Percentiles rank a stretch among this genome's conserved stretches.
Evolutionary conservation across 2,329 filamentous ascomycete genomes (phyloP).

Genomic region (Fusarium secorum): DNA sequence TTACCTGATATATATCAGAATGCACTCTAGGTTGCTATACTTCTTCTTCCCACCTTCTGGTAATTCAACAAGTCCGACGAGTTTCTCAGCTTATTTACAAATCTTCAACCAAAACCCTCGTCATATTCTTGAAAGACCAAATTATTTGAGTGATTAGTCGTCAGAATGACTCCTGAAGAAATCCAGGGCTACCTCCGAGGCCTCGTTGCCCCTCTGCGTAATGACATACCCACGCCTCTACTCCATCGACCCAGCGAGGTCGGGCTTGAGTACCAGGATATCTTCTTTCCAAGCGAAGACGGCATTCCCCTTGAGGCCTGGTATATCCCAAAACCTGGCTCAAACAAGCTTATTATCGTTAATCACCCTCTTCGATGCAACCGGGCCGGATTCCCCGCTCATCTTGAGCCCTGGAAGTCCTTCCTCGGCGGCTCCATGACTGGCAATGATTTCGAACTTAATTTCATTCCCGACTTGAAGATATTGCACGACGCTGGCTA

Average conservation of each 20-base stretch:
- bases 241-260: not conserved
- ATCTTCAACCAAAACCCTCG: rapidly evolving
- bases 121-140: rapidly evolving
- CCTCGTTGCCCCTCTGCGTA: not conserved
- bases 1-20: rapidly evolving
- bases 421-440: not conserved
- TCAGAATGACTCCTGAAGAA: not conserved
- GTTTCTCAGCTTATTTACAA: too few relatives aligned
- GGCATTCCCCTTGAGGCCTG: not conserved
- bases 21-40: rapidly evolving
- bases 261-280: rapidly evolving
- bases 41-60: not conserved
- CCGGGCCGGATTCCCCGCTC: not conserved
- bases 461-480: not conserved
- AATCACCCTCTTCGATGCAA: not conserved
- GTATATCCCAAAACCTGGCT: not conserved
- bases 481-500: not conserved
- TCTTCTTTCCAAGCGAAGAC: not conserved
- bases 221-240: not conserved
- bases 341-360: not conserved
- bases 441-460: not conserved
- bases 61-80: not conserved
- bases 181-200: not conserved
- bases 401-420: not conserved
- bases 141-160: rapidly evolving